A percentile compares a stretch with the other conserved stretches of the same genome.
Evolutionary conservation across 2,329 filamentous ascomycete genomes (phyloP).

Genomic region (Sclerotinia trifoliorum): DNA sequence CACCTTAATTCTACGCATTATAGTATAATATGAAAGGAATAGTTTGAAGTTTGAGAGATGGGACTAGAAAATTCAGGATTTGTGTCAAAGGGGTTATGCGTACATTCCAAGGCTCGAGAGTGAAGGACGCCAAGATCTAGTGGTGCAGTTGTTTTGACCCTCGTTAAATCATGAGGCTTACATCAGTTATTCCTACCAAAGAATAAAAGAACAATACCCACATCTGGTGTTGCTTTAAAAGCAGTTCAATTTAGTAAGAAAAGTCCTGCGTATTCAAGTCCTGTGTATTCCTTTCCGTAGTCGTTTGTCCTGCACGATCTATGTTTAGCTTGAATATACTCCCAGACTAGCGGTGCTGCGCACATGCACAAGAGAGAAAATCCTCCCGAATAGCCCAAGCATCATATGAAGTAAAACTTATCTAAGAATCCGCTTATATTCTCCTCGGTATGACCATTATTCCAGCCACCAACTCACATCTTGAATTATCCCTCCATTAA

Average conservation of each 20-base stretch:
- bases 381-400: too few species aligned
- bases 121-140: neutral
- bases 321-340: neutral
- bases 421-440: too few species aligned
- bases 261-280: neutral
- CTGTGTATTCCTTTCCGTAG: neutral
- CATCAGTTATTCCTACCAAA: too few species aligned
- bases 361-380: neutral
- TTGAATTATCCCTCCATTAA: neutral
- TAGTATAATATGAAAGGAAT: too few species aligned
- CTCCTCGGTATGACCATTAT: neutral
- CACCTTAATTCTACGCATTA: too few species aligned
- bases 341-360: neutral
- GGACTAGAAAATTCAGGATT: neutral
- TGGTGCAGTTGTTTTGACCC: neutral
- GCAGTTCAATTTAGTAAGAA: too few species aligned
- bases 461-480: neutral
- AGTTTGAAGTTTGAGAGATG: neutral
- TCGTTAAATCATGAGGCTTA: neutral
- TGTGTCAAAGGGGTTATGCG: neutral
- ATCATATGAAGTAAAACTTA: neutral
- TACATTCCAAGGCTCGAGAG: neutral
- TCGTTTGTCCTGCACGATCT: neutral
- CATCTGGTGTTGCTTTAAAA: neutral
- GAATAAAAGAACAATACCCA: neutral